These are phyloP conservation scores for Penstemon eatonii DNA, from an alignment of 257 asterid species.

Conservation along the genomic window DNA sequence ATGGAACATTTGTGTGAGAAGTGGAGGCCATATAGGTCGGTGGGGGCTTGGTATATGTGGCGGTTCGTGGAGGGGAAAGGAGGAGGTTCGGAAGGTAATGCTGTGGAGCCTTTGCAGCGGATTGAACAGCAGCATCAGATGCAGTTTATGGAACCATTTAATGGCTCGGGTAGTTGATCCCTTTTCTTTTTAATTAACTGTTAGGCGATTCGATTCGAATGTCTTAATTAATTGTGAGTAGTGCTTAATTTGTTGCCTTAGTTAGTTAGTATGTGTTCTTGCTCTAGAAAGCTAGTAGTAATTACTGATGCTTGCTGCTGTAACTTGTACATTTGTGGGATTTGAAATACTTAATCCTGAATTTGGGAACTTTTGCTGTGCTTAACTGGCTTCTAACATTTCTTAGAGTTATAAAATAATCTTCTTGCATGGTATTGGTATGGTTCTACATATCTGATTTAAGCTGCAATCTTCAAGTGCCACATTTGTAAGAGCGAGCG, in stretches of 20 bases:
- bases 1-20: slow-evolving; percentile 91
- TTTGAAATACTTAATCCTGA: not conserved
- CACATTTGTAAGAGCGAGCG: not conserved
- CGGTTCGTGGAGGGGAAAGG: slow-evolving; percentile 76
- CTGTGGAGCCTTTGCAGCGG: slow-evolving; percentile 74
- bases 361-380: not conserved
- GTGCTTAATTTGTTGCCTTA: not conserved
- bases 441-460: slow-evolving; percentile 7
- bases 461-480: slow-evolving; percentile 1
- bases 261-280: not conserved
- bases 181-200: slow-evolving; percentile 14
- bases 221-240: not conserved
- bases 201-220: slow-evolving; percentile 5
- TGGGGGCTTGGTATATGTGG: slow-evolving; percentile 99
- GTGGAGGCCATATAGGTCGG: slow-evolving; percentile 94
- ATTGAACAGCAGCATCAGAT: slow-evolving; percentile 67
- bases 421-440: too few species aligned
- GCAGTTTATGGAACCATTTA: slow-evolving; percentile 83
- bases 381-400: not conserved
- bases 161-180: slow-evolving; percentile 67
- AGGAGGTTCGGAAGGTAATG: slow-evolving; percentile 46
- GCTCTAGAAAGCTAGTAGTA: slow-evolving; percentile 8
- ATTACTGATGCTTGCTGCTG: not conserved
- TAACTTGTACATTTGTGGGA: slow-evolving; percentile 10
- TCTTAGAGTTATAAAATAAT: not conserved